Percentiles rank a stretch among this genome's conserved stretches.
Evolutionary conservation across 78 protist species (phyloP).

Genomic region (Andalucia godoyi): DNA sequence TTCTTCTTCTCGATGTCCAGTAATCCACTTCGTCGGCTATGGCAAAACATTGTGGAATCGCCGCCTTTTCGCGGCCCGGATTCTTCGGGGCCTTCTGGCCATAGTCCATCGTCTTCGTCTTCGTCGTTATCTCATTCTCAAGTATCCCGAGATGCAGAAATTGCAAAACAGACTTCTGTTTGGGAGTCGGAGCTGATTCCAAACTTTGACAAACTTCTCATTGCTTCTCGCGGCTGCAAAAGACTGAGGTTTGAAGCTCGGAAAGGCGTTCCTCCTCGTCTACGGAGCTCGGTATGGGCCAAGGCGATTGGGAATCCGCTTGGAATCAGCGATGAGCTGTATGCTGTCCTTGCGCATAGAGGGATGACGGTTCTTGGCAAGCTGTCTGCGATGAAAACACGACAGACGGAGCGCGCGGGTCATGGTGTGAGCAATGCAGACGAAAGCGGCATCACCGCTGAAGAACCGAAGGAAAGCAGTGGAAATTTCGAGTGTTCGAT

Average conservation of each 20-base stretch:
- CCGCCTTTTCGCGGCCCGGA: too few relatives aligned
- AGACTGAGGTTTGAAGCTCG: neutral
- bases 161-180: too few relatives aligned
- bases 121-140: neutral
- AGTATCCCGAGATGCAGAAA: neutral
- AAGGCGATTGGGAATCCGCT: constrained; percentile 51
- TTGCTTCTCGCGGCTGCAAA: neutral
- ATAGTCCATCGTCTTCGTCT: too few relatives aligned
- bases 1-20: neutral
- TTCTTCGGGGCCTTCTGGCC: too few relatives aligned
- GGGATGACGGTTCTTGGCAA: neutral
- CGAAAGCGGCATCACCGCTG: neutral
- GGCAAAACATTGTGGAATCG: neutral
- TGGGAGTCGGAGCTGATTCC: neutral
- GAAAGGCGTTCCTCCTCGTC: constrained; percentile 47
- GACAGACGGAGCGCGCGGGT: neutral
- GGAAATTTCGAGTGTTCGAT: neutral
- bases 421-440: neutral
- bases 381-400: neutral
- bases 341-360: constrained; percentile 29
- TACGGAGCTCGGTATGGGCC: constrained; percentile 52
- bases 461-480: neutral
- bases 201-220: neutral
- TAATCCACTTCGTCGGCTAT: neutral
- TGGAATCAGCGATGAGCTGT: constrained; percentile 54